Percentiles rank a stretch among this genome's conserved stretches.
Evolutionary conservation across 495 filamentous ascomycete genomes (phyloP).

Genomic region (Echria macrotheca): DNA sequence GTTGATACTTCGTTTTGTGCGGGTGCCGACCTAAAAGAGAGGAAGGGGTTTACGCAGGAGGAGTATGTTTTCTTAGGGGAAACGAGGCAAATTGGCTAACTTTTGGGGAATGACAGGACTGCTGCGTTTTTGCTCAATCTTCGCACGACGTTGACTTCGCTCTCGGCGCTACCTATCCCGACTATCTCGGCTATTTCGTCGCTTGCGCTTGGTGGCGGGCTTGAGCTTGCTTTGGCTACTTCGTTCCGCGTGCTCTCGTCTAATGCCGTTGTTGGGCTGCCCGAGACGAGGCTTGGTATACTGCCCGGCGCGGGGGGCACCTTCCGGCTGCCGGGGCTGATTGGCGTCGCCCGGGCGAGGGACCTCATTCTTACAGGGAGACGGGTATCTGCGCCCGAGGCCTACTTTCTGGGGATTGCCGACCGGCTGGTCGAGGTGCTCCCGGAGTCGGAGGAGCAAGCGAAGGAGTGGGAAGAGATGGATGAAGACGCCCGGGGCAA

Average conservation of each 20-base stretch:
- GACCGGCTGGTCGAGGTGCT: conserved; percentile 73
- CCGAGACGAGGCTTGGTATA: conserved; percentile 87
- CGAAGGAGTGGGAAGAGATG: conserved; percentile 28
- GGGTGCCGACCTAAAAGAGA: conserved; percentile 90
- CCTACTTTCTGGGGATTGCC: conserved; percentile 76
- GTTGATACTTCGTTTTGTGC: conserved; percentile 83
- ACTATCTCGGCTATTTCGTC: conserved; percentile 81
- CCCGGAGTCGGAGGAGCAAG: conserved; percentile 50
- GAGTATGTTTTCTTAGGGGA: conserved; percentile 42
- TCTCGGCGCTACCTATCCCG: conserved; percentile 72
- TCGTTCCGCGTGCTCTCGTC: conserved; percentile 78
- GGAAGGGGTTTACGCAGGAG: conserved; percentile 62
- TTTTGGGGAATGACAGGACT: conserved; percentile 54
- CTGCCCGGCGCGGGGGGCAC: conserved; percentile 93
- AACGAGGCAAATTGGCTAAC: background rate
- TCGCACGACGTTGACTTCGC: conserved; percentile 60
- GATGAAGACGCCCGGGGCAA: conserved; percentile 32
- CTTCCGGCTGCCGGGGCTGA: conserved; percentile 69
- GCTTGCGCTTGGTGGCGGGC: conserved; percentile 80
- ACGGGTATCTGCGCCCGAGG: conserved; percentile 69
- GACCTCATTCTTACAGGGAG: conserved; percentile 85
- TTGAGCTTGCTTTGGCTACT: conserved; percentile 84
- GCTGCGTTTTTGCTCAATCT: conserved; percentile 69
- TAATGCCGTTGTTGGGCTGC: conserved; percentile 68
- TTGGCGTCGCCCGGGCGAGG: conserved; percentile 69